Conservation (phyloP, 495 filamentous ascomycete genomes). For the Podospora conica region DNA sequence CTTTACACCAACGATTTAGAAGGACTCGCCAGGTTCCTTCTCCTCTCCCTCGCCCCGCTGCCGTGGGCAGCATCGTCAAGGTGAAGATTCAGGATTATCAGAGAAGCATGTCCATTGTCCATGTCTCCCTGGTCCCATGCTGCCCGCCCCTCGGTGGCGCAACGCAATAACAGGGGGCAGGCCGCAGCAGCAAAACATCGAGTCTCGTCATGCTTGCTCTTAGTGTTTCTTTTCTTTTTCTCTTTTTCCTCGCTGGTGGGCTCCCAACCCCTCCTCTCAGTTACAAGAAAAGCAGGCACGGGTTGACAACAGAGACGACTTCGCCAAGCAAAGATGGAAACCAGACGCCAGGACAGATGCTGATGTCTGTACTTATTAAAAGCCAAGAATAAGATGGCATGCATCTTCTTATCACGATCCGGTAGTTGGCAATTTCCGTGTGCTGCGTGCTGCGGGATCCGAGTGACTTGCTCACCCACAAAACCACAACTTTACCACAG, state of each 20-base stretch:
- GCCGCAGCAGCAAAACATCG: no score
- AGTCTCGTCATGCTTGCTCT: slow-evolving; percentile 1
- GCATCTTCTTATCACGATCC: not conserved
- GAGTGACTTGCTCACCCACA: no score
- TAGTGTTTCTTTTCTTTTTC: slow-evolving; percentile 3
- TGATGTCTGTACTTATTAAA: no score
- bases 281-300: no score
- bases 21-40: not conserved
- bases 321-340: not conserved
- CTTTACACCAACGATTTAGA: slow-evolving; percentile 15
- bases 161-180: not conserved
- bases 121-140: no score
- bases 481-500: no score
- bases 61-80: not conserved
- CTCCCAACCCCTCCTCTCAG: not conserved
- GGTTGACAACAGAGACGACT: not conserved
- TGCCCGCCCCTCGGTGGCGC: not conserved
- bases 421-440: slow-evolving; percentile 9
- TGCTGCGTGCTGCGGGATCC: not conserved
- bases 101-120: no score
- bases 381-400: not conserved
- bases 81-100: not conserved
- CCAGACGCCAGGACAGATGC: not conserved
- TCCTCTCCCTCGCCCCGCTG: not conserved
- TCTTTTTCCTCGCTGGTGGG: not conserved